Evolutionary conservation across 2,329 filamentous ascomycete species (phyloP), one percentile per base, ranked within the genome.

Genomic region (Fonsecaea nubica): DNA sequence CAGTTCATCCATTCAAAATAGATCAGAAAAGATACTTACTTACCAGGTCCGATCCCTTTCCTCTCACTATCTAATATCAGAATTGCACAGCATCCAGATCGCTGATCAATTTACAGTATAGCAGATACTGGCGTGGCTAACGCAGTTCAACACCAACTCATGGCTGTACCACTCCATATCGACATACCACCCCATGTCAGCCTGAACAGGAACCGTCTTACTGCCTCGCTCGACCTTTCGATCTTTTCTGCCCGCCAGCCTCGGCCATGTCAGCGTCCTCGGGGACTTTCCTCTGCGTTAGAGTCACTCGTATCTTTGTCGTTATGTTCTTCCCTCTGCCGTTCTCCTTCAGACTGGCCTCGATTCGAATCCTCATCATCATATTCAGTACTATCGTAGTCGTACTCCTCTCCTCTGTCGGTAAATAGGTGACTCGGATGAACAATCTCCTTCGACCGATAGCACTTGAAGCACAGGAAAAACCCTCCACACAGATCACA

Each of bases 381-480:
- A 40, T 40, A 40, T 40, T 40, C 36, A 9, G n/a, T 48, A 15
- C 42, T 48, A 21, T 48, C 42, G 15, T 48, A 48, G 42, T 48
- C 42, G 42, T 48, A 48, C 42, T 48, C 42, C 18, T 48, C 42
- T 21, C 42, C 42, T 21, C 42, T 48, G 10, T 48, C 42, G 42
- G 42, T 48, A 18, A 48, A 48, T 18, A 48, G 42, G 42, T 48
- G 42, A 3, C 6, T 9, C n/a, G 42, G 42, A 48, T 48, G 42
- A 18, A 48, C 18, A 21, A 48, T 48, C 42, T 48, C 42, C 18
- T 21, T 48, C 7, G 42, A 48, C 42, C 42, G 42, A 18, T 48
- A 48, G 42, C 42, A 48, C 42, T 48, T 48, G 42, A 48, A 48
- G 42, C 42, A 48, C 18, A 48, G 18, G 42, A 48, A 48, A 21